Evolutionary conservation across 192 early-diverging fungal genomes (phyloP).

Genomic region (Backusella parvicylindrica): DNA sequence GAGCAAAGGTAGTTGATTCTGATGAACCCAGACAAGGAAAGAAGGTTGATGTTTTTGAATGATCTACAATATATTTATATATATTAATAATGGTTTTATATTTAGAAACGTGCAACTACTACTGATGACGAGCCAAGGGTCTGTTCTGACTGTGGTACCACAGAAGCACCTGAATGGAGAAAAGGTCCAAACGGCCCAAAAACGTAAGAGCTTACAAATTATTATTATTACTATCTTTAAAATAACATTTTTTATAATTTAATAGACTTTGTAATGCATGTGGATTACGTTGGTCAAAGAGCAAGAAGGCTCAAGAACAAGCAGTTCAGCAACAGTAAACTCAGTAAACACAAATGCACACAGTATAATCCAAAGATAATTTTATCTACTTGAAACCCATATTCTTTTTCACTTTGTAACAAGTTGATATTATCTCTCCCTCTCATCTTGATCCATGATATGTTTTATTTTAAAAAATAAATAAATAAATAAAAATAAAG

Average conservation of each 20-base stretch:
- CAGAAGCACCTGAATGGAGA: conserved; percentile 53
- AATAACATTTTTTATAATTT: neutral
- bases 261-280: conserved; percentile 54
- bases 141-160: conserved; percentile 43
- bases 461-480: neutral
- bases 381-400: neutral
- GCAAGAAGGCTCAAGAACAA: conserved; percentile 8
- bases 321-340: neutral
- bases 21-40: conserved; percentile 8
- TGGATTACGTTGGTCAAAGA: conserved; percentile 43
- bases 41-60: neutral
- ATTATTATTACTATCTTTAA: neutral
- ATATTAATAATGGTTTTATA: neutral
- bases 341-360: neutral
- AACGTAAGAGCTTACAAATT: conserved; percentile 31
- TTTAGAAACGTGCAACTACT: neutral
- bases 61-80: neutral
- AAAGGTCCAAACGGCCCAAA: conserved; percentile 53
- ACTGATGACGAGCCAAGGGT: conserved; percentile 1
- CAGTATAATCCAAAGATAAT: neutral
- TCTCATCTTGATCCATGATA: neutral
- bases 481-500: neutral
- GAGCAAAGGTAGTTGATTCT: neutral
- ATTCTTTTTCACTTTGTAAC: neutral
- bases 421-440: neutral